Conservation (phyloP, 2,329 filamentous ascomycete species). For the Stemphylium beticola region DNA sequence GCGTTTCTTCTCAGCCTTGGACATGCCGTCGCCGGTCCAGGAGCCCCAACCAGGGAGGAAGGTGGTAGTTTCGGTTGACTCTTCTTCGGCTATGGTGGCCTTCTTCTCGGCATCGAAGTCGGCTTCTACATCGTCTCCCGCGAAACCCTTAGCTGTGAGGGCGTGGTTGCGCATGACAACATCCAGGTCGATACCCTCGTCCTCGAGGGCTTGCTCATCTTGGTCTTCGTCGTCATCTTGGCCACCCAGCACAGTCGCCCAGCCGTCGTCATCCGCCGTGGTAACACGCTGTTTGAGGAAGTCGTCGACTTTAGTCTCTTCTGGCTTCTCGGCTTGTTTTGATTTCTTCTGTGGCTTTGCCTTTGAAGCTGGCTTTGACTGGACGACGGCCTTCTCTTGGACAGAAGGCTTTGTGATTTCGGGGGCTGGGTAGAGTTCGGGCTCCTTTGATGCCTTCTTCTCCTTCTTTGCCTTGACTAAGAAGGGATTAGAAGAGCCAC, state of each 20-base stretch:
- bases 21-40: conserved; percentile 86
- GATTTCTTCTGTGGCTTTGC: conserved; percentile 27
- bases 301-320: conserved; percentile 30
- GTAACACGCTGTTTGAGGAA: conserved; percentile 43
- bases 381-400: conserved; percentile 8
- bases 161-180: conserved; percentile 60
- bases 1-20: conserved; percentile 67
- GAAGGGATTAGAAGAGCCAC: conserved; percentile 40
- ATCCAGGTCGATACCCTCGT: conserved; percentile 51
- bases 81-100: conserved; percentile 73
- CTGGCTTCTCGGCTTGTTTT: conserved; percentile 8
- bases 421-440: conserved; percentile 21
- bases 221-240: conserved; percentile 40
- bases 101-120: conserved; percentile 84
- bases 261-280: conserved; percentile 50
- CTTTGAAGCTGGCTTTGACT: conserved; percentile 25
- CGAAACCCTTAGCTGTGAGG: conserved; percentile 83
- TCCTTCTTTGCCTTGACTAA: conserved; percentile 39
- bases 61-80: conserved; percentile 80
- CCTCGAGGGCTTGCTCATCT: conserved; percentile 40
- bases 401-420: conserved; percentile 10
- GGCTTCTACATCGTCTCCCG: conserved; percentile 79
- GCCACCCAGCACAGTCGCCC: conserved; percentile 52
- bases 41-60: conserved; percentile 93
- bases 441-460: conserved; percentile 26